Evolutionary conservation across 768 basidiomycete genomes (phyloP), one percentile per base, ranked within the genome.

Genomic region (Megacollybia marginata): DNA sequence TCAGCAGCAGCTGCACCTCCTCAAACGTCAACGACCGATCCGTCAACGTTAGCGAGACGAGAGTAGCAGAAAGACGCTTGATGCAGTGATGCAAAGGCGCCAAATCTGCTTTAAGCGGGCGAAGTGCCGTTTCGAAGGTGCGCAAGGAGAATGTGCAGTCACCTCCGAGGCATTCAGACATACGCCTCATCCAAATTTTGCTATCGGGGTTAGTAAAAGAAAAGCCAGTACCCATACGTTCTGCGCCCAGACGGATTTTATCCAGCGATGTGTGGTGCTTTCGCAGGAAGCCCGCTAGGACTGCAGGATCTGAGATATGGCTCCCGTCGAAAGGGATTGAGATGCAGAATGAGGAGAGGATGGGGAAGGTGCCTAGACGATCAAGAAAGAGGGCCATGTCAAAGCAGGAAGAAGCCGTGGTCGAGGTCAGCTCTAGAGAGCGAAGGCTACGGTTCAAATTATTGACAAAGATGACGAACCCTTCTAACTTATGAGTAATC

Each of bases 321-420:
- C 56, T 60, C 7, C 74, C 73, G 40, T 76, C 69, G 46, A 69
- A 73, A 7, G 76, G 75, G 13, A 76, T 71, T 28, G 68, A 71
- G 12, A 78, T 58, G 1, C 63, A 51, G 40, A 76, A 60, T 1
- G 64, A 58, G n/a, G 48, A 60, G 12, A 78, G 63, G 36, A 50
- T 62, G n/a, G 72, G 69, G 34, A 73, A 74, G 12, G 54, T 58
- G 0, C 69, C 72, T 33, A 75, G 59, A 42, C 56, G 54, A 13
- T 54, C 49, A 54, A 73, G 71, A 35, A 78, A 64, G 23, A 28
- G 23, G 23, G 23, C 23, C 23, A 28, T 28, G 23, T 28, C 23
- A 28, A 28, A 28, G 6, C 6, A 28, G 23, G 23, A 28, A 28
- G 23, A 28, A 6, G 23, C 23, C 23, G 23, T 28, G 2, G 23